Percentiles rank a stretch among this genome's conserved stretches.
These are phyloP conservation scores for Cryptomeria japonica DNA, from an alignment of 75 land plant species.

Conservation along the genomic window DNA sequence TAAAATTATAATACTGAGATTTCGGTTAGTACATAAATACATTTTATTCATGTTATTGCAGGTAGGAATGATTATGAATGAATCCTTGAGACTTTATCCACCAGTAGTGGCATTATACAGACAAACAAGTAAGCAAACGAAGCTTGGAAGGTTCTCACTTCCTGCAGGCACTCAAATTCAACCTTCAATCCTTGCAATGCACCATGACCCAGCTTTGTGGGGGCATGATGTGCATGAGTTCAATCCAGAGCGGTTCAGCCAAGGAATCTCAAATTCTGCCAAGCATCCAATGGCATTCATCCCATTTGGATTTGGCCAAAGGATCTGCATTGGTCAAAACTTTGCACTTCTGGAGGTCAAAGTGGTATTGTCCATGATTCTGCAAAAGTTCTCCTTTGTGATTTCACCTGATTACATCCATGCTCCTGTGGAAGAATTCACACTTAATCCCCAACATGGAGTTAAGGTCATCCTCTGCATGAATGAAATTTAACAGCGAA, in stretches of 20 bases:
- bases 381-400: constrained; percentile 15
- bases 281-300: constrained; percentile 25
- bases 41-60: constrained; percentile 10
- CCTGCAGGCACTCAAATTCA: constrained; percentile 22
- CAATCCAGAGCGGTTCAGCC: constrained; percentile 26
- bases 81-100: constrained; percentile 34
- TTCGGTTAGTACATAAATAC: neutral
- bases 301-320: constrained; percentile 31
- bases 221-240: constrained; percentile 32
- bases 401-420: constrained; percentile 30
- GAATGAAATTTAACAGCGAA: neutral
- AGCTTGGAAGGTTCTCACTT: constrained; percentile 14
- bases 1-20: neutral
- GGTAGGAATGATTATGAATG: constrained; percentile 40
- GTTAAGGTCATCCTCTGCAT: constrained; percentile 9
- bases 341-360: constrained; percentile 33
- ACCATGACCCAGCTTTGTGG: constrained; percentile 29
- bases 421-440: constrained; percentile 10
- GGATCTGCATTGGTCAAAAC: constrained; percentile 34
- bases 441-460: constrained; percentile 23
- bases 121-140: constrained; percentile 12
- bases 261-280: constrained; percentile 32
- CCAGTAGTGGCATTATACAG: constrained; percentile 1
- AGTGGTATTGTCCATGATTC: constrained; percentile 23
- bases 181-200: constrained; percentile 14